Evolutionary conservation across 306 rosid species (phyloP), one percentile per base, ranked within the genome.

Genomic region (Sechiopsis laciniata): DNA sequence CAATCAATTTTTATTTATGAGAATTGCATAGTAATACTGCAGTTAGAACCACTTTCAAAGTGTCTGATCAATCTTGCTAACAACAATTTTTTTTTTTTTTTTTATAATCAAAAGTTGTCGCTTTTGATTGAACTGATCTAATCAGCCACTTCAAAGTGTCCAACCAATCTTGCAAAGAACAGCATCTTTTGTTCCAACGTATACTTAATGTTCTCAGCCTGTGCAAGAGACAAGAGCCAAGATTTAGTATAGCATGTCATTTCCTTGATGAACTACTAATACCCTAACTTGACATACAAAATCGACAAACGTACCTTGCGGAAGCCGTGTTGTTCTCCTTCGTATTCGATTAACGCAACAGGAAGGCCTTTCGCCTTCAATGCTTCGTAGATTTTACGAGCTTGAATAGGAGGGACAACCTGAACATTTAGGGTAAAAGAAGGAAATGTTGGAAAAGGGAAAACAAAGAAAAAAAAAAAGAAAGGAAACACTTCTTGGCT

Each of bases 261-360:
- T 35, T 32, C 24, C 51, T 37, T 10, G 71, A 37, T n/a, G 16
- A 64, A 64, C 52, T 64, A n/a, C 16, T 64, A 26, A 37, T 63
- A 37, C 37, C 42, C 26, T 19, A n/a, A 63, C n/a, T 46, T 35
- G 7, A 62, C 45, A 26, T 7, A 8, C 50, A 32, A 62, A 19
- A 62, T 35, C 12, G 69, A 35, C 3, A 62, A 16, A n/a, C 16
- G 13, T 79, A 93, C 96, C 96, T 90, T 93, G 54, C 98, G 88
- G 77, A 93, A 93, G 74, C 98, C 98, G 21, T 93, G 97, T 76
- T 90, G 96, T 81, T 93, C 98, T 83, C 98, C 98, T 85, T 88
- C 94, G 53, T 88, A 93, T 88, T 86, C 88, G 53, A 90, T 89
- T 32, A 88, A 86, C 68, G 96, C 97, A 79, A 93, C 97, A 3